Evolutionary conservation across 495 filamentous ascomycete genomes (phyloP).

Genomic region (Corynascus novoguineensis): DNA sequence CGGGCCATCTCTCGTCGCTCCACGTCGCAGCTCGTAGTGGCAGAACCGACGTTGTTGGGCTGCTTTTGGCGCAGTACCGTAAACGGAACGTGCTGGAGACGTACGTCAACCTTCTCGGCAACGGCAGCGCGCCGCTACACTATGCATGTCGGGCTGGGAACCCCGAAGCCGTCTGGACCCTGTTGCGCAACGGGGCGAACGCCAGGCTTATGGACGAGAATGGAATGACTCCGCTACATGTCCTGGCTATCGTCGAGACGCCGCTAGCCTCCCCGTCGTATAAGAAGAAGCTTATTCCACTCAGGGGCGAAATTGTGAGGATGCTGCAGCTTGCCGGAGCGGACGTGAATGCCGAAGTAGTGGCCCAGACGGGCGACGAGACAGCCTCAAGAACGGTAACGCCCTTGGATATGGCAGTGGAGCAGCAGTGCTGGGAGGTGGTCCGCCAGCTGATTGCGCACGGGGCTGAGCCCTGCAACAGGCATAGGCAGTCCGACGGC

Average conservation of each 20-base stretch:
- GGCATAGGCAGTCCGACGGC: conserved; percentile 6
- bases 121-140: conserved; percentile 26
- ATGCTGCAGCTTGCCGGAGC: conserved; percentile 2
- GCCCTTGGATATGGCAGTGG: conserved; percentile 14
- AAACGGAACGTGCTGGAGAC: not conserved
- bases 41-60: not conserved
- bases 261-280: too few relatives aligned
- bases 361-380: not conserved
- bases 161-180: conserved; percentile 2
- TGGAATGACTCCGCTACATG: conserved; percentile 15
- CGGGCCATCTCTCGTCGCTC: not conserved
- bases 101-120: conserved; percentile 11
- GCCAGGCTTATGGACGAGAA: conserved; percentile 10
- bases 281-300: not conserved
- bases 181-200: conserved; percentile 19
- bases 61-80: conserved; percentile 2
- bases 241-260: not conserved
- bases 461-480: conserved; percentile 2
- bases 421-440: conserved; percentile 1
- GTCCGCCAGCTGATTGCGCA: conserved; percentile 4
- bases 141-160: conserved; percentile 20
- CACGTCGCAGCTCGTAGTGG: conserved; percentile 1
- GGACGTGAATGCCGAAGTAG: conserved; percentile 3
- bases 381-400: not conserved
- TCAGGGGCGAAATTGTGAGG: not conserved